These are phyloP conservation scores for Russula sp. DNA, from an alignment of 768 basidiomycete species.

Conservation along the genomic window DNA sequence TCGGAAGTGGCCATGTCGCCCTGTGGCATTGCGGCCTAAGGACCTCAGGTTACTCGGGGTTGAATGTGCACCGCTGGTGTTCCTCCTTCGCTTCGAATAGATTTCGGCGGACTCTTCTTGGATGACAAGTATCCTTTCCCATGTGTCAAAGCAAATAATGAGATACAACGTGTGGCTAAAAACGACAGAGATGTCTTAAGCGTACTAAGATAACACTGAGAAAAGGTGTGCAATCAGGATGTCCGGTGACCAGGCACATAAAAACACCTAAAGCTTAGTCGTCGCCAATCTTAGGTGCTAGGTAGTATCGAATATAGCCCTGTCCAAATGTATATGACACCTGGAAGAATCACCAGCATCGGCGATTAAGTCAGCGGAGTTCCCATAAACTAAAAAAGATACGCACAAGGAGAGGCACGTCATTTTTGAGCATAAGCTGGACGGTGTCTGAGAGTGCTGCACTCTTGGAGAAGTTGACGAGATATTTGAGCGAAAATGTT, in stretches of 20 bases:
- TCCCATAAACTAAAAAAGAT: neutral
- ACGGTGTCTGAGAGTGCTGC: constrained; percentile 68
- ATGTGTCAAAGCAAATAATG: constrained; percentile 7
- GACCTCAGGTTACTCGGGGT: too few relatives aligned
- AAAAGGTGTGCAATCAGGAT: neutral
- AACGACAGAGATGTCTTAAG: constrained; percentile 5
- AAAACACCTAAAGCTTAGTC: constrained; percentile 47
- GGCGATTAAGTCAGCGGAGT: neutral
- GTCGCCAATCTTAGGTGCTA: constrained; percentile 93
- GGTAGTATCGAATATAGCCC: constrained; percentile 89
- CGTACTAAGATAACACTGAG: neutral
- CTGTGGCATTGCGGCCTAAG: too few relatives aligned
- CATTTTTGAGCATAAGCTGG: constrained; percentile 86
- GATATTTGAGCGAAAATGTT: constrained; percentile 95
- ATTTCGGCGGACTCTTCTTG: too few relatives aligned
- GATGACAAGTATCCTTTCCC: too few relatives aligned
- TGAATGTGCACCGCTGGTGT: too few relatives aligned
- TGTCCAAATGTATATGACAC: constrained; percentile 88
- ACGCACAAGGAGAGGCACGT: constrained; percentile 82
- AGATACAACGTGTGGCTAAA: constrained; percentile 14
- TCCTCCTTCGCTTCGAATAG: too few relatives aligned
- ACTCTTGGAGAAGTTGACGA: constrained; percentile 95
- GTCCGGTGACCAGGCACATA: neutral
- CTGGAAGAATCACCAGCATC: constrained; percentile 39
- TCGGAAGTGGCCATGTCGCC: too few relatives aligned